A percentile compares a stretch with the other conserved stretches of the same genome.
Evolutionary conservation across 768 basidiomycete genomes (phyloP).

Genomic region (Lactarius hatsudake): DNA sequence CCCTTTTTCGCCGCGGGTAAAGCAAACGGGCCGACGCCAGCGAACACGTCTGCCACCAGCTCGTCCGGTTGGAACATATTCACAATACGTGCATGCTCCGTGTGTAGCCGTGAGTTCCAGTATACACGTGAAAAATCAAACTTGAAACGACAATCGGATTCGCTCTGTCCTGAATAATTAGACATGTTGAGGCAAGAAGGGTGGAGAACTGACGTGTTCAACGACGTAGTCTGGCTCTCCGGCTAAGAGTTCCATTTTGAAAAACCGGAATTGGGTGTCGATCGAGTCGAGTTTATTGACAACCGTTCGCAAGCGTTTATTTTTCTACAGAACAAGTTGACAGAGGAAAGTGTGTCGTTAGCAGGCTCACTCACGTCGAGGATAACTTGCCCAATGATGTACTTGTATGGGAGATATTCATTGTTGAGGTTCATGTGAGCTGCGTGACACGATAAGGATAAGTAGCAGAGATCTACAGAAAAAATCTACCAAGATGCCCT

Average conservation of each 20-base stretch:
- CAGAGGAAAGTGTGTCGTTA: not conserved
- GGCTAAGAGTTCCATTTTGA: conserved; percentile 95
- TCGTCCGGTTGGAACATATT: conserved; percentile 67
- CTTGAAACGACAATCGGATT: conserved; percentile 81
- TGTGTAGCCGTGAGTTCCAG: conserved; percentile 95
- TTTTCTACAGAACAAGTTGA: conserved; percentile 61
- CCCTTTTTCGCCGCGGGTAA: conserved; percentile 91
- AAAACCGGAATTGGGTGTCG: conserved; percentile 83
- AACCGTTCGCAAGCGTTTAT: conserved; percentile 74
- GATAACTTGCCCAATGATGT: conserved; percentile 88
- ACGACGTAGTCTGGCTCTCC: conserved; percentile 87
- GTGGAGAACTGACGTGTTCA: conserved; percentile 62
- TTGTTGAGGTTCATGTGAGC: conserved; percentile 90
- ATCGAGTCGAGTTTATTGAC: conserved; percentile 94
- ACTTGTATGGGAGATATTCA: conserved; percentile 88
- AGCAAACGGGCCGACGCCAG: conserved; percentile 96
- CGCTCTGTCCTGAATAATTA: conserved; percentile 49
- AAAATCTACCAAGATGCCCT: conserved; percentile 79
- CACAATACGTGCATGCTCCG: conserved; percentile 88
- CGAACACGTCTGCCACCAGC: conserved; percentile 90
- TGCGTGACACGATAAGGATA: conserved; percentile 33
- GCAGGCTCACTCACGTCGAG: conserved; percentile 63
- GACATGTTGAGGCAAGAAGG: not conserved
- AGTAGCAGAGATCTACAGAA: conserved; percentile 6
- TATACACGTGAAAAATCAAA: conserved; percentile 97